A percentile compares a stretch with the other conserved stretches of the same genome.
Conservation (phyloP, 2,329 filamentous ascomycete genomes). For the Neopestalotiopsis sp. region DNA sequence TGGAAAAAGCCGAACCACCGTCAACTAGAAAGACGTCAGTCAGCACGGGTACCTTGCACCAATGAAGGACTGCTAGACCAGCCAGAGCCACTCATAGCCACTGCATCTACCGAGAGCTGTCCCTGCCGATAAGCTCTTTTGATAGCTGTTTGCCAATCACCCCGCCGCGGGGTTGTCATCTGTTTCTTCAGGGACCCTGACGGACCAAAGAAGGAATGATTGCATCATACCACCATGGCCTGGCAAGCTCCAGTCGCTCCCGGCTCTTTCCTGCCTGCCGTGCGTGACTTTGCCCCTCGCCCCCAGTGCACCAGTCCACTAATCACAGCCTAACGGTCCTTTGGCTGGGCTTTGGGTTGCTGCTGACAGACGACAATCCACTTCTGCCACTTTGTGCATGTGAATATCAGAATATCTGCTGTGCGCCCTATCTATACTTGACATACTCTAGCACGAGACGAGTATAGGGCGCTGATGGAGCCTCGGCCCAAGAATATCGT, state of each 20-base stretch:
- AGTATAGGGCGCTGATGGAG: slow-evolving; percentile 17
- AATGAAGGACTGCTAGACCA: background rate
- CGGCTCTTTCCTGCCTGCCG: too few species aligned
- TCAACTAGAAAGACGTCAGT: background rate
- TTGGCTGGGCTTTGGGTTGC: background rate
- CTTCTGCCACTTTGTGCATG: slow-evolving; percentile 3
- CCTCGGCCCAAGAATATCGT: slow-evolving; percentile 22
- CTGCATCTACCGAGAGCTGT: too few species aligned
- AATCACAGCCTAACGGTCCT: background rate
- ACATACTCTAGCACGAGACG: background rate
- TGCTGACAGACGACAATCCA: background rate
- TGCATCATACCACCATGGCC: slow-evolving; percentile 2
- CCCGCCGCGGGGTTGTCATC: background rate
- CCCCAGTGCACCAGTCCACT: background rate
- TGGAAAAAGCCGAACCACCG: background rate
- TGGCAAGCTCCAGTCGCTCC: background rate
- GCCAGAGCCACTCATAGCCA: background rate
- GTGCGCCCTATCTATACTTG: background rate
- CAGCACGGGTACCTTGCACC: background rate
- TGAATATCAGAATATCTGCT: background rate
- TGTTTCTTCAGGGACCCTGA: background rate
- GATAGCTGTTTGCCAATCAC: background rate
- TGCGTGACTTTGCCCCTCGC: background rate
- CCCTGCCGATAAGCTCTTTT: background rate
- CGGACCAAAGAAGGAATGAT: background rate